Percentiles rank a stretch among this genome's conserved stretches.
Conservation (phyloP, 2,329 filamentous ascomycete genomes). For the Microcyclospora tardicrescens region DNA sequence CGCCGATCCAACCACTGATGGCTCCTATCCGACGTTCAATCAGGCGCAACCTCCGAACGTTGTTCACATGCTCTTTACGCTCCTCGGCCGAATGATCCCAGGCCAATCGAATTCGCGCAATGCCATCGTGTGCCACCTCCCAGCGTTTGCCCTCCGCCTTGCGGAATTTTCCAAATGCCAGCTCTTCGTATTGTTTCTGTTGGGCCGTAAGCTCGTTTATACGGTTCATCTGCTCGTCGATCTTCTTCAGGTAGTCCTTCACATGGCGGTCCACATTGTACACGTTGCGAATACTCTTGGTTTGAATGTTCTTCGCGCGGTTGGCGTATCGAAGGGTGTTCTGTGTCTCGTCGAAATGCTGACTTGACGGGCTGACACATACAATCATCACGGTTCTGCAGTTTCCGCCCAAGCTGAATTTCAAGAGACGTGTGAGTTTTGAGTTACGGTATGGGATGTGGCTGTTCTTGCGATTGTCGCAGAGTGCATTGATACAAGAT, state of each 20-base stretch:
- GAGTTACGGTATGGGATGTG: conserved; percentile 97
- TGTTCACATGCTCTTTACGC: conserved; percentile 62
- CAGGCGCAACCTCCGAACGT: conserved; percentile 70
- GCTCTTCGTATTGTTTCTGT: conserved; percentile 73
- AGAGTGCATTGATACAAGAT: conserved; percentile 96
- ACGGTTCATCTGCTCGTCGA: conserved; percentile 93
- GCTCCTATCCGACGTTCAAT: conserved; percentile 75
- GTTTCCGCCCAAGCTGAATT: conserved; percentile 94
- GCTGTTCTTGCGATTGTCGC: conserved; percentile 78
- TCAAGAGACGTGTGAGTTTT: conserved; percentile 86
- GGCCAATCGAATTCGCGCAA: conserved; percentile 65
- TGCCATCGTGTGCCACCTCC: conserved; percentile 58
- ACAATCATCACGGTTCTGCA: conserved; percentile 99
- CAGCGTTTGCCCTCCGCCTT: conserved; percentile 84
- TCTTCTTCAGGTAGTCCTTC: conserved; percentile 98
- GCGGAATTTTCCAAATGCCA: conserved; percentile 76
- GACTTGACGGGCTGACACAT: conserved; percentile 89
- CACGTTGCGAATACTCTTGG: conserved; percentile 96
- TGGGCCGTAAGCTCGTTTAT: conserved; percentile 93
- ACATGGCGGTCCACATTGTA: conserved; percentile 99
- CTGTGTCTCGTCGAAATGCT: conserved; percentile 95
- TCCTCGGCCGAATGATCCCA: conserved; percentile 71
- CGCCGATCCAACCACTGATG: conserved; percentile 83
- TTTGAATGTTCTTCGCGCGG: conserved; percentile 97
- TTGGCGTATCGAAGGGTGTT: conserved; percentile 97